Base-by-base conservation (phyloP, 2,329 filamentous ascomycete species). In the Neonectria faginata region DNA sequence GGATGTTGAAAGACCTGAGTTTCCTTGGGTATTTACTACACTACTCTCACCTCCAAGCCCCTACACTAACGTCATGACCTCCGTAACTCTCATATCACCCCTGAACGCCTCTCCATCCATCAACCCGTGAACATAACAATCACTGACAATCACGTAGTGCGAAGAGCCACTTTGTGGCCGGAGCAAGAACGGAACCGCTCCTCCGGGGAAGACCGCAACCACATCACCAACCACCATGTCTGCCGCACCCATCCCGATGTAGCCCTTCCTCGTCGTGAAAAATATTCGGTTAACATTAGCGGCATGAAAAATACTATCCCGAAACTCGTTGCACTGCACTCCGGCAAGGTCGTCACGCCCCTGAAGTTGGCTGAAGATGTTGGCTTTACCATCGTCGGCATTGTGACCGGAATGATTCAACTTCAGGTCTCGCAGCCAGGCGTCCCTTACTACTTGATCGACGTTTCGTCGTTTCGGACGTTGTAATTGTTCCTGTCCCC, bases 121-220 rank as follows among this genome's bases (percentile, higher is more conserved):
- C 52, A 52, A 7, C n/a, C 45, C 59, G 39, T 62, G 53, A 10
- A 55, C 45, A 11, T 56, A 62, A 39, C 59, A 62, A 12, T 62
- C 52, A 16, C 42, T 36, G 2, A 62, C 22, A 39, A 62, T 18
- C 27, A 44, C 27, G 11, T 56, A 57, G 5, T 45, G 42, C 31
- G 36, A 39, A 41, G 25, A 10, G 10, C 20, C 14, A 1, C 12
- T 25, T 10, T 45, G 36, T 9, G 42, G 52, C 2, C 59, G 44
- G 2, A 61, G 51, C 42, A 61, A 41, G 14, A 56, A 61, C 25
- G 59, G 59, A 6, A 56, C 59, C 27, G 20, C 31, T 18, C 44
- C 53, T 2, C 52, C 52, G 6, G 52, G 36, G 52, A 62, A 62
- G 36, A 57, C 51, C 10, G 45, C 27, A 16, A 62, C 45, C 7